Conservation (phyloP, 441 rosid species). For the Codiaeum variegatum region DNA sequence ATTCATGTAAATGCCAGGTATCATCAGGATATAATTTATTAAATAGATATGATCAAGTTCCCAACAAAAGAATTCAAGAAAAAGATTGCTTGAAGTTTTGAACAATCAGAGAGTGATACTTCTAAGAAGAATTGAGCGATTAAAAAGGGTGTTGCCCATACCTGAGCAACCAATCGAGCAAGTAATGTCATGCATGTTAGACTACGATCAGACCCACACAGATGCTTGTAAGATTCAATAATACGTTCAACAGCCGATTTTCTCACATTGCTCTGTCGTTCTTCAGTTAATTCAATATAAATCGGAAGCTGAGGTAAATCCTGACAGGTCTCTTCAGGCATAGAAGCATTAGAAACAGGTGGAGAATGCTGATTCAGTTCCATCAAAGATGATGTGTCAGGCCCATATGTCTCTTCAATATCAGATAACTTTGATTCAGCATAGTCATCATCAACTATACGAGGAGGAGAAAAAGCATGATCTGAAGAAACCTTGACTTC, state of each 20-base stretch:
- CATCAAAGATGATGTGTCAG: slow-evolving; percentile 37
- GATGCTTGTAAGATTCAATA: slow-evolving; percentile 63
- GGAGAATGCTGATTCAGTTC: slow-evolving; percentile 56
- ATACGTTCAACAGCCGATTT: slow-evolving; percentile 73
- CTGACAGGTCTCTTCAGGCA: slow-evolving; percentile 60
- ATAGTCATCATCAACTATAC: slow-evolving; percentile 44
- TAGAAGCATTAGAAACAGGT: slow-evolving; percentile 36
- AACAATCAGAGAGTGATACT: neutral
- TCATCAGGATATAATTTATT: neutral
- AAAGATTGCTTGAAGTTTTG: neutral
- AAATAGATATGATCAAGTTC: neutral
- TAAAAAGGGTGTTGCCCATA: slow-evolving; percentile 27
- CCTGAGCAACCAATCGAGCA: slow-evolving; percentile 92
- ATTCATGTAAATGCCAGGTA: neutral
- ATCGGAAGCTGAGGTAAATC: slow-evolving; percentile 72
- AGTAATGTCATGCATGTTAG: slow-evolving; percentile 65
- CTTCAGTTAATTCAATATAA: slow-evolving; percentile 70
- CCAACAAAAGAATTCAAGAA: neutral
- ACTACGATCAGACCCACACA: slow-evolving; percentile 50
- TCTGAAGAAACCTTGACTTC: slow-evolving; percentile 52
- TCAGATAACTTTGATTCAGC: slow-evolving; percentile 39
- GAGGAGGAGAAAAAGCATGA: slow-evolving; percentile 41
- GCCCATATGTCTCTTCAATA: slow-evolving; percentile 39
- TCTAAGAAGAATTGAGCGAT: slow-evolving; percentile 4
- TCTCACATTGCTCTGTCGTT: slow-evolving; percentile 48